Conservation (phyloP, 1,139 yeast genomes). For the Candida sanyaensis region DNA sequence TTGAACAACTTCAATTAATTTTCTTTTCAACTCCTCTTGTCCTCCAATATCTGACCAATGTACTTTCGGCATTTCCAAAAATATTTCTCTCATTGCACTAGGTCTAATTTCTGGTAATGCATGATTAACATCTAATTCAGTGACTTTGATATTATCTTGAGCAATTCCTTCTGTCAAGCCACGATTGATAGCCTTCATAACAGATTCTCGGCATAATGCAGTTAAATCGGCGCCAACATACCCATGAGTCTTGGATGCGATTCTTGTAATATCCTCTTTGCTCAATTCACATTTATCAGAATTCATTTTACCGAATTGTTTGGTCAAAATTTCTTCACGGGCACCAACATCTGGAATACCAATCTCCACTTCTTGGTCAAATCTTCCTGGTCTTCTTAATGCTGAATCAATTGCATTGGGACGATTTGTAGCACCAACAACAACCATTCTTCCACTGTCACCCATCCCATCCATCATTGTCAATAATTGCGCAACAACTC, state of each 20-base stretch:
- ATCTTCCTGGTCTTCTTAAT: slow-evolving; percentile 65
- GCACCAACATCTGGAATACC: slow-evolving; percentile 77
- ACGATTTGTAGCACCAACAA: slow-evolving; percentile 81
- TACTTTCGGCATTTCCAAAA: slow-evolving; percentile 91
- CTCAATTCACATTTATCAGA: slow-evolving; percentile 53
- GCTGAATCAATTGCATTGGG: slow-evolving; percentile 74
- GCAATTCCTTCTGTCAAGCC: slow-evolving; percentile 35
- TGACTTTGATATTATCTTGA: slow-evolving; percentile 30
- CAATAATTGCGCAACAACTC: slow-evolving; percentile 86
- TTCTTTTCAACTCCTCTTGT: slow-evolving; percentile 76
- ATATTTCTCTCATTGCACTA: slow-evolving; percentile 95
- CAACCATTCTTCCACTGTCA: slow-evolving; percentile 65
- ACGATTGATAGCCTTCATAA: slow-evolving; percentile 75
- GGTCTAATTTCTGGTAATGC: slow-evolving; percentile 85
- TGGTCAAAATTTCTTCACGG: slow-evolving; percentile 59
- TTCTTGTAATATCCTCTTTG: slow-evolving; percentile 49
- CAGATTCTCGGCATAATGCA: slow-evolving; percentile 86
- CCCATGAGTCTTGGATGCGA: slow-evolving; percentile 68
- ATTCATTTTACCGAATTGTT: slow-evolving; percentile 65
- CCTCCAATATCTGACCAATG: slow-evolving; percentile 97
- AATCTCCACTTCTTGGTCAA: slow-evolving; percentile 83
- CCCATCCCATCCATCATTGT: slow-evolving; percentile 92
- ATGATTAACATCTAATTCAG: slow-evolving; percentile 55
- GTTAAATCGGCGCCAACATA: slow-evolving; percentile 82
- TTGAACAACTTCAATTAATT: slow-evolving; percentile 86